These are phyloP conservation scores for Trichoderma erinaceum DNA, from an alignment of 495 filamentous ascomycete genomes.

Conservation along the genomic window DNA sequence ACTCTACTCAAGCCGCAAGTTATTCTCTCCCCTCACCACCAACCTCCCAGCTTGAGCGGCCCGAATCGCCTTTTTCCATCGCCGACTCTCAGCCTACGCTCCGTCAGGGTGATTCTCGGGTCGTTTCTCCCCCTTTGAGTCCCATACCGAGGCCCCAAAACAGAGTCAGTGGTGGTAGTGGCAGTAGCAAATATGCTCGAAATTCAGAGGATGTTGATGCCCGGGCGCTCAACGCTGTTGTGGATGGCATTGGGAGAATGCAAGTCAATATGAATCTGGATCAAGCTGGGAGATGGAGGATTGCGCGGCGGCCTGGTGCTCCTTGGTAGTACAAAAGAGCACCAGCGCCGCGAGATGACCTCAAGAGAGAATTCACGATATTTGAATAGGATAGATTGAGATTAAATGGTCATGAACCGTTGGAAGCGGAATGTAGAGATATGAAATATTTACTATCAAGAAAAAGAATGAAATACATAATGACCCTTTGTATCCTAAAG, in stretches of 20 bases:
- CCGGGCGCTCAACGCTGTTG: not conserved
- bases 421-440: not conserved
- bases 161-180: conserved; percentile 13
- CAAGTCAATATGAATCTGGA: conserved; percentile 10
- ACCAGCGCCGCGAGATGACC: not conserved
- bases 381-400: not conserved
- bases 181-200: not conserved
- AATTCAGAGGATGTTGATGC: not conserved
- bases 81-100: not conserved
- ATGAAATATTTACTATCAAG: too few species aligned
- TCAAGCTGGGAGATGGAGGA: conserved; percentile 10
- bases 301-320: not conserved
- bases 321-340: not conserved
- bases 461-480: too few species aligned
- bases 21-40: conserved; percentile 10
- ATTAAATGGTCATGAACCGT: not conserved
- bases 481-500: too few species aligned
- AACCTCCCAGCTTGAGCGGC: conserved; percentile 15
- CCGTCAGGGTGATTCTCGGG: conserved; percentile 4
- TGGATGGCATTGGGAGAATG: conserved; percentile 13
- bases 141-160: conserved; percentile 10
- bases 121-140: conserved; percentile 5
- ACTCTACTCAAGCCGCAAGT: conserved; percentile 5
- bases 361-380: too few species aligned
- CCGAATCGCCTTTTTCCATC: not conserved